Evolutionary conservation across 768 basidiomycete genomes (phyloP).

Genomic region (Dictyophora rubrovolvata): DNA sequence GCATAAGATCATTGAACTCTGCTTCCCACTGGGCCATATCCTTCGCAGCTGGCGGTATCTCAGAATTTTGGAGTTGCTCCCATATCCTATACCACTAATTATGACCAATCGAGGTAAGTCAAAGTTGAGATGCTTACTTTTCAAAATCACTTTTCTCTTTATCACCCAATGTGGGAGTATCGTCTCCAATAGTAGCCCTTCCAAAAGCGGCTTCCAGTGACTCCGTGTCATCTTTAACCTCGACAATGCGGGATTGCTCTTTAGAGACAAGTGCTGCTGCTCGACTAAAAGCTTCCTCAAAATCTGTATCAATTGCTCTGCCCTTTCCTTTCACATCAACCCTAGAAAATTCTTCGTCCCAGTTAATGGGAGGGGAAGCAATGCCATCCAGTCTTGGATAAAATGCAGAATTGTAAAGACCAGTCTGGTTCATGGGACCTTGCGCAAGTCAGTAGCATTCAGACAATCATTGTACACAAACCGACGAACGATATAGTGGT

Average conservation of each 20-base stretch:
- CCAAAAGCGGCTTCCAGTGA: constrained; percentile 31
- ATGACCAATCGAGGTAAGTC: not conserved
- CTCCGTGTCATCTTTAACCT: constrained; percentile 35
- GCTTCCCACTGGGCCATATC: constrained; percentile 76
- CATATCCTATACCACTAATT: constrained; percentile 37
- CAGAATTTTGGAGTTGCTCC: constrained; percentile 51
- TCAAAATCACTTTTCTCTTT: constrained; percentile 35
- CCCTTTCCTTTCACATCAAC: constrained; percentile 59
- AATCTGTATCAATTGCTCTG: constrained; percentile 67
- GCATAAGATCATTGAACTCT: constrained; percentile 73
- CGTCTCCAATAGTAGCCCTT: constrained; percentile 25
- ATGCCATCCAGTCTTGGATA: constrained; percentile 12
- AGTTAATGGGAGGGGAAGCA: constrained; percentile 16
- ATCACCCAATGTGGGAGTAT: constrained; percentile 15
- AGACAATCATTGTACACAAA: not conserved
- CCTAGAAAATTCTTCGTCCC: constrained; percentile 15
- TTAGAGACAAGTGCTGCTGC: constrained; percentile 35
- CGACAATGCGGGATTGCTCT: constrained; percentile 40
- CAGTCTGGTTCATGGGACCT: not conserved
- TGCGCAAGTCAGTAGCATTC: not conserved
- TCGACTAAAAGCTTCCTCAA: constrained; percentile 78
- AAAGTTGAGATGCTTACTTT: constrained; percentile 30
- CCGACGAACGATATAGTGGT: not conserved
- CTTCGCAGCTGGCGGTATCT: constrained; percentile 44
- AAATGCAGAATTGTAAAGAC: not conserved